Evolutionary conservation across 805 yeast genomes (phyloP).

Genomic region (Lipomyces sp.): DNA sequence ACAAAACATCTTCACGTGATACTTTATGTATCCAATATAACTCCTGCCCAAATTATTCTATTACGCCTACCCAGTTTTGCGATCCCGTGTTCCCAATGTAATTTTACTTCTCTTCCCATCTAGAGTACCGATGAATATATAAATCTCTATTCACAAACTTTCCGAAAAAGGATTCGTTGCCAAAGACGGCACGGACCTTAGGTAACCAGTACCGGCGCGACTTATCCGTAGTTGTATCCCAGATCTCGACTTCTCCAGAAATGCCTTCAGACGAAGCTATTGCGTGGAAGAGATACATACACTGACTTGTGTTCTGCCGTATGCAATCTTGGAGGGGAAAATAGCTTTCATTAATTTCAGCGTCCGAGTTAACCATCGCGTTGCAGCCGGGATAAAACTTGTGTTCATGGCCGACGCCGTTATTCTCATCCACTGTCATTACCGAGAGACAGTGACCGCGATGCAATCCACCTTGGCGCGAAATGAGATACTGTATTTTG

Average conservation of each 20-base stretch:
- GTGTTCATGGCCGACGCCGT: constrained; percentile 29
- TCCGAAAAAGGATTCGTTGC: constrained; percentile 33
- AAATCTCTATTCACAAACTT: constrained; percentile 27
- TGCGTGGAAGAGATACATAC: constrained; percentile 33
- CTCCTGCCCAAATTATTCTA: neutral
- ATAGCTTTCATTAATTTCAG: constrained; percentile 7
- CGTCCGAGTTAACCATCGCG: neutral
- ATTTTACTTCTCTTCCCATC: constrained; percentile 24
- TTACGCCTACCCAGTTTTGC: neutral
- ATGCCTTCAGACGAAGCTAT: constrained; percentile 24
- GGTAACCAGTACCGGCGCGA: constrained; percentile 25
- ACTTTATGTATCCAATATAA: neutral
- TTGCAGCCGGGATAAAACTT: constrained; percentile 29
- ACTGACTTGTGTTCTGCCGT: constrained; percentile 19
- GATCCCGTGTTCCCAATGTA: neutral
- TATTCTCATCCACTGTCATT: constrained; percentile 30
- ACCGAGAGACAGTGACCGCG: constrained; percentile 33
- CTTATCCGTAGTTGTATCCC: constrained; percentile 23
- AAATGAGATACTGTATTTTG: constrained; percentile 30
- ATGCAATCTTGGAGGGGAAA: constrained; percentile 33
- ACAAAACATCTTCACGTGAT: neutral
- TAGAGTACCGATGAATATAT: constrained; percentile 27
- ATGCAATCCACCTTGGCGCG: constrained; percentile 32
- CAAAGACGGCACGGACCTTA: constrained; percentile 29
- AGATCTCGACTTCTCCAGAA: constrained; percentile 34